Base-by-base conservation (phyloP, 768 basidiomycete species). In the Lentinula guzmanii region DNA sequence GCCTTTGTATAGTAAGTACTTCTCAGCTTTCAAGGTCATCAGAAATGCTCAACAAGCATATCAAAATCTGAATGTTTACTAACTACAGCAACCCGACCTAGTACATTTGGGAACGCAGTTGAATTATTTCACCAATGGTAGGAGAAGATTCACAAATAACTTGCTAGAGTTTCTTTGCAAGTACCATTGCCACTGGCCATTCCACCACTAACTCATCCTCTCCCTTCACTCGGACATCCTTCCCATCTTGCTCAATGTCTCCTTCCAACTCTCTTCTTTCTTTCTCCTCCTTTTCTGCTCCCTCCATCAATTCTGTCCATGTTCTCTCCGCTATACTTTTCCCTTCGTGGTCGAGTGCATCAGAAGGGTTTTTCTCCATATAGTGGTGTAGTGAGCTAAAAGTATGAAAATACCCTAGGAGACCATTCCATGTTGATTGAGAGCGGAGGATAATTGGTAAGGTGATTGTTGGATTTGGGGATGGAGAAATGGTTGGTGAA, bases 341-440 rank as follows among this genome's bases (percentile, higher is more conserved):
- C 21, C 85, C 84, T 0, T 69, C 63, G 28, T 74, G 69, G 46
- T 68, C 55, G 41, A 11, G 8, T 5, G 64, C 60, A 24, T 92
- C 89, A 34, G 82, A 77, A 0, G 89, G 88, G 67, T 85, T 79
- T 10, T 67, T 67, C 64, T 89, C 86, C 63, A 85, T 82, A 70
- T 82, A 93, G 11, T 82, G 83, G 62, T 89, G 84, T 53, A 91
- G 72, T 1, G 89, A 75, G 65, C 87, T 90, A 77, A 82, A 87
- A 0, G 90, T 91, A 52, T 83, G 76, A 18, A 93, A 75, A 68
- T 92, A 93, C 1, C 76, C 80, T 5, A 89, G 76, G 0, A 93
- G 72, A 60, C 83, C 83, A 11, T 79, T 77, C 89, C 87, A 90
- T 0, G 82, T 79, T 79, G 87, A 82, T 42, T 69, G 74, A 65